Percentiles rank a stretch among this genome's conserved stretches.
Conservation (phyloP, 805 yeast species). For the Schwanniomyces vanrijiae region DNA sequence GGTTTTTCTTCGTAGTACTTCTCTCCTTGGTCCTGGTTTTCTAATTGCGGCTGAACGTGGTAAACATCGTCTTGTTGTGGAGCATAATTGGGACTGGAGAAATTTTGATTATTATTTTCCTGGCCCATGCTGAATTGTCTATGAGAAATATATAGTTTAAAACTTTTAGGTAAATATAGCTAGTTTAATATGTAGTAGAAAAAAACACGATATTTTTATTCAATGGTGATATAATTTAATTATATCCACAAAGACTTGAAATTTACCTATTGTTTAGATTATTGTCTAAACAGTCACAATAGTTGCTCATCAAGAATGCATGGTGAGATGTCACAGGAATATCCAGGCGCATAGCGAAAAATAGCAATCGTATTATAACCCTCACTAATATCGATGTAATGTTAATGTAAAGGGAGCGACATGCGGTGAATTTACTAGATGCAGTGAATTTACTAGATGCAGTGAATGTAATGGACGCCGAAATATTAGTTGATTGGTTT, state of each 20-base stretch:
- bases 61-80: conserved; percentile 2
- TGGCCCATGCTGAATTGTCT: background rate
- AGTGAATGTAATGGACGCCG: too few species aligned
- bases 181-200: background rate
- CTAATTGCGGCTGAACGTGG: conserved; percentile 27
- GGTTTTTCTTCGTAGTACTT: conserved; percentile 30
- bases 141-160: background rate
- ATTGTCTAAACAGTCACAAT: background rate
- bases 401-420: too few species aligned
- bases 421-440: too few species aligned
- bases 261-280: background rate
- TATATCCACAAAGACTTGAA: background rate
- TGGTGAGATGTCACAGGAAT: background rate
- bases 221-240: background rate
- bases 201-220: background rate
- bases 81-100: conserved; percentile 3
- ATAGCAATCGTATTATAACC: too few species aligned
- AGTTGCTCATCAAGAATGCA: background rate
- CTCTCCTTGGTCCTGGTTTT: conserved; percentile 23
- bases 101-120: background rate
- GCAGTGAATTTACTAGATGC: too few species aligned
- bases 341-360: background rate
- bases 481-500: too few species aligned
- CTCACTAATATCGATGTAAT: too few species aligned
- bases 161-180: background rate